phyloP scores from a whole-genome alignment of 306 rosid species.

The Potentilla sterilis region DNA sequence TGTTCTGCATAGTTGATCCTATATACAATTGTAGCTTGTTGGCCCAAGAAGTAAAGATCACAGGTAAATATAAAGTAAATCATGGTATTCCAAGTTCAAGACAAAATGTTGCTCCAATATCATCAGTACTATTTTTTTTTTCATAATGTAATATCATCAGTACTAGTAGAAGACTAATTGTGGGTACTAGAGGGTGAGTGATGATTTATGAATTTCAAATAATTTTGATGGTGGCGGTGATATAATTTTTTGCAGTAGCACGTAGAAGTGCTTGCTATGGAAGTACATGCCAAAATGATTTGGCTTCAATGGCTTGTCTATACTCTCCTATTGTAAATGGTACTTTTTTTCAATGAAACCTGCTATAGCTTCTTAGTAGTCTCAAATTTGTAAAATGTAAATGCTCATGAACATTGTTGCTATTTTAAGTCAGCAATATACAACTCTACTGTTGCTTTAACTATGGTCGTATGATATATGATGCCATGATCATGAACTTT shows the following conservation, averaged over 20 bases:
- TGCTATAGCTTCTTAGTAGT: neutral
- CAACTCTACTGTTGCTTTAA: neutral
- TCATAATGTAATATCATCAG: neutral
- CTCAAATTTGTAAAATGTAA: neutral
- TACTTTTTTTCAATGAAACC: neutral
- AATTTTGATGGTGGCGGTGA: neutral
- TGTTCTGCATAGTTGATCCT: neutral
- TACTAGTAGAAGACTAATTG: neutral
- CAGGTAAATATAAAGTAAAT: neutral
- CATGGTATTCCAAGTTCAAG: neutral
- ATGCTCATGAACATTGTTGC: neutral
- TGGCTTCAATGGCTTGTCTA: neutral
- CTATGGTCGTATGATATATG: neutral
- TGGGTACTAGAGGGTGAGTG: neutral
- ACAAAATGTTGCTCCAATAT: neutral
- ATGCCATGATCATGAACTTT: neutral
- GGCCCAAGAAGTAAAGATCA: neutral
- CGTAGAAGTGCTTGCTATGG: neutral
- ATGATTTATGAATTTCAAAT: neutral
- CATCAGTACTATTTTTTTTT: neutral
- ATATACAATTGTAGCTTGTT: neutral
- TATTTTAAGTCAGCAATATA: neutral
- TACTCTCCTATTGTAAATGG: neutral
- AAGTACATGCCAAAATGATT: neutral
- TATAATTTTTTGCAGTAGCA: neutral